phyloP scores from a whole-genome alignment of 2,329 filamentous ascomycete genomes.

The Herpotrichia juniperi region DNA sequence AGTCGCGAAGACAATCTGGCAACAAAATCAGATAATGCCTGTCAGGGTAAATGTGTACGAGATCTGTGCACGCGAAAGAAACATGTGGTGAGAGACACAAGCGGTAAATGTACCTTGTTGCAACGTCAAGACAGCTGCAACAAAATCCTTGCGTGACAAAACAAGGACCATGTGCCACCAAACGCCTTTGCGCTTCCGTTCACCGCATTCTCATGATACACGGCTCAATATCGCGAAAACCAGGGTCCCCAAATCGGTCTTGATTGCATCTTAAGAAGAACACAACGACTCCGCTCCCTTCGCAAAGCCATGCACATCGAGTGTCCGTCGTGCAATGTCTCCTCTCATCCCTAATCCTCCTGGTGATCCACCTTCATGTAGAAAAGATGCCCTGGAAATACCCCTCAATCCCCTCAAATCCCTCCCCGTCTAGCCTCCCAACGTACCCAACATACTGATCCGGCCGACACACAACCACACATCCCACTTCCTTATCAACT shows the following conservation, averaged over 20 bases:
- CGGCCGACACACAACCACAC: slow-evolving; percentile 66
- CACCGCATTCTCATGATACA: slow-evolving; percentile 43
- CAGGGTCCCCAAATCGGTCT: not conserved
- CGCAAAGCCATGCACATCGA: not conserved
- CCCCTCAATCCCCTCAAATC: slow-evolving; percentile 31
- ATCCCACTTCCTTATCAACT: slow-evolving; percentile 61
- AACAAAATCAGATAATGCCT: no score
- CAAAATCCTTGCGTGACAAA: no score
- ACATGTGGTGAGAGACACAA: no score
- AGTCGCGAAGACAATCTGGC: no score
- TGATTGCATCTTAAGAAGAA: no score
- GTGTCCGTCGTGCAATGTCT: not conserved
- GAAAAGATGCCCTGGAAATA: slow-evolving; percentile 41
- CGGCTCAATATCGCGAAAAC: not conserved
- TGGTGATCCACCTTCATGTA: no score
- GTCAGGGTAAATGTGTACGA: no score
- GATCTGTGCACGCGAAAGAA: no score
- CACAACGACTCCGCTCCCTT: not conserved
- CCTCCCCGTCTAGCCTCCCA: slow-evolving; percentile 44
- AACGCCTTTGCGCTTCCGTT: not conserved
- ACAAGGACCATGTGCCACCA: no score
- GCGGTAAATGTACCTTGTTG: no score
- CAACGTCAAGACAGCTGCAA: no score
- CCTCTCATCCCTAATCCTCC: not conserved
- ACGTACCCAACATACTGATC: slow-evolving; percentile 68